These are phyloP conservation scores for Babesia bigemina DNA, from an alignment of 169 alveolate genomes.

Conservation along the genomic window DNA sequence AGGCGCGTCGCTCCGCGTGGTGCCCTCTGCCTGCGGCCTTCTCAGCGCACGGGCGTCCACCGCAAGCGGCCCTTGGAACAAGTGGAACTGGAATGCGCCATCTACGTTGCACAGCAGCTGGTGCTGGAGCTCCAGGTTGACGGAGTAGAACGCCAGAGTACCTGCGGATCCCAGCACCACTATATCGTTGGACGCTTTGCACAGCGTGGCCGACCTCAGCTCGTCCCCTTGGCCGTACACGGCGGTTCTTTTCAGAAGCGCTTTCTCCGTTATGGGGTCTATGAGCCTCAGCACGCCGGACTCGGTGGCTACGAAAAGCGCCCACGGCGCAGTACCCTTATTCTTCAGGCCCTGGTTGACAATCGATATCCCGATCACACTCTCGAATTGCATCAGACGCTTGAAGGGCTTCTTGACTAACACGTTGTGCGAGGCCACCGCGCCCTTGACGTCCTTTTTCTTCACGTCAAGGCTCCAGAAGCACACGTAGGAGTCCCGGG, in stretches of 20 bases:
- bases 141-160: constrained; percentile 26
- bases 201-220: not conserved
- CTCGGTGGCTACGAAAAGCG: constrained; percentile 47
- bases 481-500: constrained; percentile 45
- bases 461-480: constrained; percentile 50
- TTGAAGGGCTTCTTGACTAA: constrained; percentile 49
- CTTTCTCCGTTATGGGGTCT: constrained; percentile 54
- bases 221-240: constrained; percentile 57
- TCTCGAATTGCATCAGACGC: constrained; percentile 44
- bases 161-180: constrained; percentile 40
- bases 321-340: constrained; percentile 46
- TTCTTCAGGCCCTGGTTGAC: constrained; percentile 16
- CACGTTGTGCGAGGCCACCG: constrained; percentile 2
- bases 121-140: constrained; percentile 27
- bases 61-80: constrained; percentile 1
- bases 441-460: constrained; percentile 11
- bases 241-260: not conserved
- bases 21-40: not conserved
- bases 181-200: constrained; percentile 12
- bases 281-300: constrained; percentile 38
- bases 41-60: not conserved
- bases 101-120: constrained; percentile 45
- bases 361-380: constrained; percentile 23
- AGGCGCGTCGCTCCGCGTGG: not conserved
- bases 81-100: constrained; percentile 38